Evolutionary conservation across 2,329 filamentous ascomycete genomes (phyloP), one percentile per base, ranked within the genome.

Genomic region (Fusarium buxicola): DNA sequence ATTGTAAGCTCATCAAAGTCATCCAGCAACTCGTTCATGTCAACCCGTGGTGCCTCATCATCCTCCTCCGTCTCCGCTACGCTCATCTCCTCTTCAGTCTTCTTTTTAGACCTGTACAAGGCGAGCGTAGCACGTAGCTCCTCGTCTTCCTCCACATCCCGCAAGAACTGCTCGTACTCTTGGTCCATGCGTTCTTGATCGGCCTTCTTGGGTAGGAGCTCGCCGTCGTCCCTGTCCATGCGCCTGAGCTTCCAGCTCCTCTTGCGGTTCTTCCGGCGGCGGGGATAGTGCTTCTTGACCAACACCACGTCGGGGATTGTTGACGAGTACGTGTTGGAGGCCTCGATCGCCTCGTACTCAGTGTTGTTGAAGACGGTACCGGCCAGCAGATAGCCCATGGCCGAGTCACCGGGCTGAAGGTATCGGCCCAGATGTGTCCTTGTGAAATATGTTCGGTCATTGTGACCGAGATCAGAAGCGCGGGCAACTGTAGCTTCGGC

Each of bases 101-200:
- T 77, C 75, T 78, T 81, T 69, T 83, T 78, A 60, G 83, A 84
- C 81, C 94, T 97, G 81, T 97, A 99, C 70, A 99, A 76, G 40
- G 92, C 91, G 74, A 99, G 81, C 1, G 92, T 93, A 38, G 89
- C 86, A 52, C 95, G 85, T 67, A 97, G 83, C 73, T 99, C 95
- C 48, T 91, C 85, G 75, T 99, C 95, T 75, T 98, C 94, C 78
- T 99, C 96, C 10, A 99, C 92, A 76, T 99, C 95, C 40, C 91
- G 89, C 82, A 99, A 81, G 87, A 99, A 99, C 86, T 94, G 87
- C 81, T 99, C 95, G 79, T 96, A 99, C 78, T 99, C 95, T 66
- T 89, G 86, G 74, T 98, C 94, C 81, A 96, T 88, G 63, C 89
- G 88, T 58, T 94, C 92, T 74, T 94, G 91, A 74, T 98, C 94